Evolutionary conservation across 805 yeast species (phyloP).

Genomic region (Candida taoyuanica): DNA sequence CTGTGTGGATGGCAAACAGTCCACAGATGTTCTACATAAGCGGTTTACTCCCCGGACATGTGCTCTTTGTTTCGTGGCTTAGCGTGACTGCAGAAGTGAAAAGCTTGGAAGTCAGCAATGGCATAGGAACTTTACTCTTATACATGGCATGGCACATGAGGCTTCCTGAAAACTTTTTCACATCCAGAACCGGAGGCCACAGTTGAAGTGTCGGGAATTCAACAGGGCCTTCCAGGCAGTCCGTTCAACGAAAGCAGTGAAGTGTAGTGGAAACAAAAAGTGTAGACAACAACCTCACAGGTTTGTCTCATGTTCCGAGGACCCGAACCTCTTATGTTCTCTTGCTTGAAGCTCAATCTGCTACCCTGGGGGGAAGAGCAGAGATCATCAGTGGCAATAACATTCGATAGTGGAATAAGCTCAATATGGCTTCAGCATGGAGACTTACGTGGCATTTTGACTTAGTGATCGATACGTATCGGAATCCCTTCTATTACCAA

Average conservation of each 20-base stretch:
- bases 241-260: constrained; percentile 9
- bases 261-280: constrained; percentile 11
- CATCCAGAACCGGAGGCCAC: constrained; percentile 13
- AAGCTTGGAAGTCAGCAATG: background rate
- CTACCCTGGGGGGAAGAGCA: no score
- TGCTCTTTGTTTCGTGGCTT: constrained; percentile 9
- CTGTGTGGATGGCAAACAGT: background rate
- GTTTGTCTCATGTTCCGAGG: constrained; percentile 38
- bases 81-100: constrained; percentile 1
- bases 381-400: constrained; percentile 9
- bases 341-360: constrained; percentile 3
- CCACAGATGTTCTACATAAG: constrained; percentile 11
- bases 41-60: background rate
- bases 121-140: no score
- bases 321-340: constrained; percentile 62
- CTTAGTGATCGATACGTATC: constrained; percentile 11
- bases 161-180: constrained; percentile 9
- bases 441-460: constrained; percentile 30
- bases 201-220: constrained; percentile 89
- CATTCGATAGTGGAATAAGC: background rate
- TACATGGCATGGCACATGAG: no score
- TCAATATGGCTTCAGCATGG: background rate
- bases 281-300: background rate
- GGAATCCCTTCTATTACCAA: background rate
- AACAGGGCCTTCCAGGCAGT: constrained; percentile 21